Base-by-base conservation (phyloP, 495 filamentous ascomycete species). In the Aspergillus conjunctus region DNA sequence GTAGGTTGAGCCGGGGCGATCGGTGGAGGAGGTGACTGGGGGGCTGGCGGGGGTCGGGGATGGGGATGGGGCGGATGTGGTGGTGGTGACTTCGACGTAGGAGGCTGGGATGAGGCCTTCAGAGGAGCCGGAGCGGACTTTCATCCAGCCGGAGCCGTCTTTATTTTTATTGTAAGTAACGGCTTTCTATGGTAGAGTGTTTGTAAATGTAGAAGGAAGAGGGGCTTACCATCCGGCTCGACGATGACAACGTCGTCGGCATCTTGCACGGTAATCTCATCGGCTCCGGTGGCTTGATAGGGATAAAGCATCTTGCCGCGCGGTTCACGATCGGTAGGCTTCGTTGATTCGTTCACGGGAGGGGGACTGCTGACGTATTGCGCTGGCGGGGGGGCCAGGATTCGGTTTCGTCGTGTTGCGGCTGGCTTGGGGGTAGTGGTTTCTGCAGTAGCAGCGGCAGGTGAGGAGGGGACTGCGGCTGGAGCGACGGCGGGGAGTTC, bases 71-170 rank as follows among this genome's bases (percentile, higher is more conserved):
- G 80, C 76, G 49, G 76, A 72, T 10, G 64, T 71, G 2, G 37
- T 12, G 2, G 37, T 12, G 37, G 37, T 41, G 11, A 84, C 70
- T 56, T 93, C 87, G 46, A 92, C 81, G 70, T 98, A 98, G 15
- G 88, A 80, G 5, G 91, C 84, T 0, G 94, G 94, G 9, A 98
- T 94, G 14, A 97, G 81, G 37, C 94, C 94, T 76, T 91, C 87
- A 57, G 84, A 80, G 1, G 67, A 51, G 15, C 85, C 87, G 33
- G 82, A 77, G 30, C 86, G 86, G 59, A 99, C 87, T 68, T 85
- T 89, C 59, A 92, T 82, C 94, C 94, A 99, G 41, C 94, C 94
- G 17, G 87, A 87, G 54, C 94, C 93, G 72, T 96, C 93, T 96
- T 61, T 7, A 39, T 44, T 17, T 20, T 5, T 22, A 31, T 30